Conservation (phyloP, 495 filamentous ascomycete genomes). For the Cryomyces minteri region DNA sequence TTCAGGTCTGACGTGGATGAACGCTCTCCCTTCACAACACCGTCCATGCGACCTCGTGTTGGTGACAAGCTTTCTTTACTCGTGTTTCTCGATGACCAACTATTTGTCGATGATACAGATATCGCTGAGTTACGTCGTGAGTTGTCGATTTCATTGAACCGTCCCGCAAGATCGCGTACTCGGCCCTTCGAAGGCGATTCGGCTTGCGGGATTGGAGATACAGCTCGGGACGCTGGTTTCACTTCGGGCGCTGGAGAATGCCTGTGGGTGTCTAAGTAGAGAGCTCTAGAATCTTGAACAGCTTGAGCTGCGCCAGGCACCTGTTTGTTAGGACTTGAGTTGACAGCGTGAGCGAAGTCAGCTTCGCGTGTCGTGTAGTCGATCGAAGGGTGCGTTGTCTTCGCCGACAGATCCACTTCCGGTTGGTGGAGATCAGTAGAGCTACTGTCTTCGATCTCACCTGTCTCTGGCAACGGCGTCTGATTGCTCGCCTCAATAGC, state of each 20-base stretch:
- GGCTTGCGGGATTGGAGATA: conserved; percentile 9
- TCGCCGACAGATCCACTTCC: too few relatives aligned
- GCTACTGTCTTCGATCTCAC: neutral
- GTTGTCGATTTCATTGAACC: conserved; percentile 20
- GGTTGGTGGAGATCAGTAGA: too few relatives aligned
- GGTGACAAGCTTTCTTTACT: conserved; percentile 14
- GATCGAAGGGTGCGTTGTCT: too few relatives aligned
- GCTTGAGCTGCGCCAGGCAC: neutral
- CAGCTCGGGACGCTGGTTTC: conserved; percentile 1
- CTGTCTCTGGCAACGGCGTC: conserved; percentile 1
- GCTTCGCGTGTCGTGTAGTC: conserved; percentile 10
- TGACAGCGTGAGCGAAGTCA: conserved; percentile 7
- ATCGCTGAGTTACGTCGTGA: conserved; percentile 18
- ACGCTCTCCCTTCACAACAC: neutral
- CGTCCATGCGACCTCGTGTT: neutral
- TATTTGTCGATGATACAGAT: conserved; percentile 11
- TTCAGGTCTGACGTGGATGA: too few relatives aligned
- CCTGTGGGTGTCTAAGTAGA: conserved; percentile 8
- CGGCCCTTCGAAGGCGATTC: conserved; percentile 24
- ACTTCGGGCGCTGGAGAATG: neutral
- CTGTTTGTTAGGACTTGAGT: conserved; percentile 3
- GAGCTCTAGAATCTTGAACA: neutral
- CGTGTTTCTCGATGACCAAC: conserved; percentile 16
- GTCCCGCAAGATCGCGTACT: conserved; percentile 30
- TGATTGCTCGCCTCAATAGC: conserved; percentile 7